Conservation (phyloP, 306 rosid species). For the Glycine latifolia region DNA sequence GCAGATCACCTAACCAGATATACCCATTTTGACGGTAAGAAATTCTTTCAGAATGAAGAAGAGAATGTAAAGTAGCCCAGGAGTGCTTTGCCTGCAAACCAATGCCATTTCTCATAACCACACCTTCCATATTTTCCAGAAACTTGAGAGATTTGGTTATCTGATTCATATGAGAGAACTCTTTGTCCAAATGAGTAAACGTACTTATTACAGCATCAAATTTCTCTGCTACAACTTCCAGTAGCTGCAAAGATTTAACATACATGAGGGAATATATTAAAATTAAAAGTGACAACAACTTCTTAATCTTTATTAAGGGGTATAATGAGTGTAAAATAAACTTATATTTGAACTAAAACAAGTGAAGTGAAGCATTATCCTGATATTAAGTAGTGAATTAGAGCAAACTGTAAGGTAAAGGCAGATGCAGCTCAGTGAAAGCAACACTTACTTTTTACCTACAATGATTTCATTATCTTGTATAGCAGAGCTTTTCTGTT, state of each 20-base stretch:
- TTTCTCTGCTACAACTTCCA: slow-evolving; percentile 81
- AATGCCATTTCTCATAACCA: slow-evolving; percentile 66
- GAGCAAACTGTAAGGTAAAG: slow-evolving; percentile 13
- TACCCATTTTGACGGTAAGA: slow-evolving; percentile 89
- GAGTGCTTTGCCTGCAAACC: slow-evolving; percentile 74
- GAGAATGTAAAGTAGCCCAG: slow-evolving; percentile 95
- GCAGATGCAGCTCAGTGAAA: slow-evolving; percentile 12
- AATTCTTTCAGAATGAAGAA: slow-evolving; percentile 90
- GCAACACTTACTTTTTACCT: slow-evolving; percentile 17
- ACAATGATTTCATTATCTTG: slow-evolving; percentile 15
- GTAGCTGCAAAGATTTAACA: slow-evolving; percentile 72
- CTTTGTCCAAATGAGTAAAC: slow-evolving; percentile 90
- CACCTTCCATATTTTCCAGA: slow-evolving; percentile 73
- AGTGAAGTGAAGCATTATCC: slow-evolving; percentile 10
- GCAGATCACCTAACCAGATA: slow-evolving; percentile 96
- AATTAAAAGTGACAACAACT: slow-evolving; percentile 25
- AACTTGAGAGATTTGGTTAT: slow-evolving; percentile 79
- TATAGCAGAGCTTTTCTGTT: slow-evolving; percentile 28
- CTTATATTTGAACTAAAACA: slow-evolving; percentile 20
- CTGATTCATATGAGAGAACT: slow-evolving; percentile 84
- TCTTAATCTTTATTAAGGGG: slow-evolving; percentile 22
- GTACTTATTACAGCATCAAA: slow-evolving; percentile 78
- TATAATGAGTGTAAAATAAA: slow-evolving; percentile 10
- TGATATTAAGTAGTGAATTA: slow-evolving; percentile 18
- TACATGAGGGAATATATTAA: slow-evolving; percentile 27